Evolutionary conservation across 2,329 filamentous ascomycete species (phyloP).

Genomic region (Nigrospora sphaerica): DNA sequence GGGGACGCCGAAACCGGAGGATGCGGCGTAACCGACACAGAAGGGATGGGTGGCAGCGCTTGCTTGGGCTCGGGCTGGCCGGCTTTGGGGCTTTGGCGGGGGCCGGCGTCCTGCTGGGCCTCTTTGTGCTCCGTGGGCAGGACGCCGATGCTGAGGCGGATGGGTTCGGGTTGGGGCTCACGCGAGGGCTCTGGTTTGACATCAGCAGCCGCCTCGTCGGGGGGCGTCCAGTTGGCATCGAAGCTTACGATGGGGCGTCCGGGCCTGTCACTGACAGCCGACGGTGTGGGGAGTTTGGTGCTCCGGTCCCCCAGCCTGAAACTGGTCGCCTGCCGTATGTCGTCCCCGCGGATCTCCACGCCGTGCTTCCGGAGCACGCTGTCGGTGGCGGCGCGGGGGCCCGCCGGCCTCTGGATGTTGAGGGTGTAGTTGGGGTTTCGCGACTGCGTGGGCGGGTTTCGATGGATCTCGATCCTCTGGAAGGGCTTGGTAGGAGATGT

Average conservation of each 20-base stretch:
- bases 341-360: conserved; percentile 75
- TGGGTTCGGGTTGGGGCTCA: conserved; percentile 25
- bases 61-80: conserved; percentile 20
- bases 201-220: conserved; percentile 65
- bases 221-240: conserved; percentile 72
- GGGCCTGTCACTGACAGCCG: conserved; percentile 82
- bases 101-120: conserved; percentile 5
- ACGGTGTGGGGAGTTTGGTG: conserved; percentile 77
- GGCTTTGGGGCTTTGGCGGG: conserved; percentile 11
- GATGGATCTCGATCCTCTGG: conserved; percentile 66
- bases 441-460: conserved; percentile 76
- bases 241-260: conserved; percentile 97
- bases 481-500: conserved; percentile 32
- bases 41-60: conserved; percentile 34
- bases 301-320: conserved; percentile 84
- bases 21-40: conserved; percentile 47
- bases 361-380: conserved; percentile 63
- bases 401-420: conserved; percentile 42
- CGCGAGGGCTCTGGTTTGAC: conserved; percentile 43
- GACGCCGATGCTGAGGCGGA: conserved; percentile 22
- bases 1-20: conserved; percentile 26
- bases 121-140: not conserved
- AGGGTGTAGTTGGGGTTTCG: conserved; percentile 73
- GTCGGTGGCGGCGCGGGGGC: conserved; percentile 20
- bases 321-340: conserved; percentile 84